phyloP scores from a whole-genome alignment of 2,329 filamentous ascomycete genomes.

The Colletotrichum somersetense region DNA sequence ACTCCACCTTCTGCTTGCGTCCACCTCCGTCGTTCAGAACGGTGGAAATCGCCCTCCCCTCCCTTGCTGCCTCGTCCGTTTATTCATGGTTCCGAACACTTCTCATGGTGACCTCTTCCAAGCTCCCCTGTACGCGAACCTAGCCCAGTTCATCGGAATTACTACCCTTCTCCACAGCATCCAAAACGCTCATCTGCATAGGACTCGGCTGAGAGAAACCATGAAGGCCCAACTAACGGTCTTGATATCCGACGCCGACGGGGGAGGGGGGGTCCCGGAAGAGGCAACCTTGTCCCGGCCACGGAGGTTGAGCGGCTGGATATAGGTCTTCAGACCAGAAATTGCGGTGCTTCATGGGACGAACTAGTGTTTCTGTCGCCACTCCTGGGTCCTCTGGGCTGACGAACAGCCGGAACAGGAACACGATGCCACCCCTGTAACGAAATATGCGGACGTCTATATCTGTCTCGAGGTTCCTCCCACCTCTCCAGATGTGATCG shows the following conservation, averaged over 20 bases:
- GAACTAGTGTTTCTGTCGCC: neutral
- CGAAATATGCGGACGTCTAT: slow-evolving; percentile 17
- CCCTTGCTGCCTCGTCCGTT: neutral
- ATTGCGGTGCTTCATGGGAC: slow-evolving; percentile 12
- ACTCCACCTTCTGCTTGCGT: slow-evolving; percentile 1
- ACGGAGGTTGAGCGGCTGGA: slow-evolving; percentile 10
- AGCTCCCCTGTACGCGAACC: slow-evolving; percentile 4
- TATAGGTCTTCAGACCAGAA: slow-evolving; percentile 12
- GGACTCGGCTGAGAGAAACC: slow-evolving; percentile 29
- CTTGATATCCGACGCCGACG: slow-evolving; percentile 17
- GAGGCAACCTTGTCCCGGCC: slow-evolving; percentile 21
- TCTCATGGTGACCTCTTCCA: neutral
- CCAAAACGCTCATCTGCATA: slow-evolving; percentile 33
- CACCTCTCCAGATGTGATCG: neutral
- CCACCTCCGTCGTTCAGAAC: neutral
- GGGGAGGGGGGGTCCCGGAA: slow-evolving; percentile 15
- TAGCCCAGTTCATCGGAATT: slow-evolving; percentile 10
- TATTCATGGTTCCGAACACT: slow-evolving; percentile 4
- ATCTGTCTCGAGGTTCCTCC: slow-evolving; percentile 34
- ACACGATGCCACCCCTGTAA: slow-evolving; percentile 5
- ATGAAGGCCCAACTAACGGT: neutral
- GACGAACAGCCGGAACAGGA: neutral
- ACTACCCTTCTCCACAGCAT: slow-evolving; percentile 27
- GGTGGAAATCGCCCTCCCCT: neutral
- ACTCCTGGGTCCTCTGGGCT: slow-evolving; percentile 1